Evolutionary conservation across 148 eudicot species (phyloP).

Genomic region (Rhododendron vialii): DNA sequence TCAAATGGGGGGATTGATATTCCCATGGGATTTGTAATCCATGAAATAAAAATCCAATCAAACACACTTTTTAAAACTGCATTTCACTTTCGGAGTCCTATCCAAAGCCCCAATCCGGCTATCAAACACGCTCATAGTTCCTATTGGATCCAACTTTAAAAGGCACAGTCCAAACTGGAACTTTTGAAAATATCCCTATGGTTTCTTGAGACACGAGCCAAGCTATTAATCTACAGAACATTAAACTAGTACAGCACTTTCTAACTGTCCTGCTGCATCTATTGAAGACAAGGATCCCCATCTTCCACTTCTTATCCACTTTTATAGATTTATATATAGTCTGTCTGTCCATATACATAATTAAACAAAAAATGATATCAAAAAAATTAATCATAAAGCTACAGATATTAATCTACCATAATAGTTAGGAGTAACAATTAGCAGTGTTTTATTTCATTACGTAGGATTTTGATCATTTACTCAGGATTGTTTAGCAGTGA

Average conservation of each 20-base stretch:
- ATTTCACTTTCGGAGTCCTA: too few relatives aligned
- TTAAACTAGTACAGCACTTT: neutral
- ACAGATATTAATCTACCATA: neutral
- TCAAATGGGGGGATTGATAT: too few relatives aligned
- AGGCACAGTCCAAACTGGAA: neutral
- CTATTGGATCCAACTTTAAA: neutral
- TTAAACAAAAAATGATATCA: neutral
- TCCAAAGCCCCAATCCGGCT: too few relatives aligned
- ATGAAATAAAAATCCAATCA: too few relatives aligned
- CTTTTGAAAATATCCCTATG: neutral
- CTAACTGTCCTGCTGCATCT: neutral
- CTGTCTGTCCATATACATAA: neutral
- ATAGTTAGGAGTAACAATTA: neutral
- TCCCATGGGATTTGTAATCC: too few relatives aligned
- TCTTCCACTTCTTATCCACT: neutral
- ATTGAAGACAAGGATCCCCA: neutral
- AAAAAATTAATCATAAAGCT: neutral
- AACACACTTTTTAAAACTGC: too few relatives aligned
- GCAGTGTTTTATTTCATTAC: too few relatives aligned
- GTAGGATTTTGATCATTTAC: too few relatives aligned
- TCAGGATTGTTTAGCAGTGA: too few relatives aligned
- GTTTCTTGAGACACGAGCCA: neutral
- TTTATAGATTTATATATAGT: neutral
- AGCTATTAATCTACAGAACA: neutral
- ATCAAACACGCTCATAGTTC: neutral